Percentiles rank a stretch among this genome's conserved stretches.
Conservation (phyloP, 129 eudicot species). For the Pseudognaphalium luteoalbum region DNA sequence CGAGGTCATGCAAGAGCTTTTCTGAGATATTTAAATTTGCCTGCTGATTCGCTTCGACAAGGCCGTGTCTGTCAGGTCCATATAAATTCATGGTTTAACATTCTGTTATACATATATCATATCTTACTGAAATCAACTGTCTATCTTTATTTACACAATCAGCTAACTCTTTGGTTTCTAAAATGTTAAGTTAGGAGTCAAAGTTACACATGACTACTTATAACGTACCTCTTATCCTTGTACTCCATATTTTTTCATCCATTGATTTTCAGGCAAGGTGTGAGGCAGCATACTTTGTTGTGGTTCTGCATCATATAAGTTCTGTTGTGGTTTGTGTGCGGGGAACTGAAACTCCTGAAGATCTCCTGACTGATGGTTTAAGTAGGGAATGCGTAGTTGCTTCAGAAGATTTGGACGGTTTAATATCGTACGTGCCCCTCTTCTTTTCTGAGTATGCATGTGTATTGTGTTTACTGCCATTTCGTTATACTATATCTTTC, state of each 20-base stretch:
- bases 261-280: constrained; percentile 49
- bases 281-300: constrained; percentile 73
- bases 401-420: constrained; percentile 56
- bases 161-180: not conserved
- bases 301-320: constrained; percentile 54
- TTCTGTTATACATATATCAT: constrained; percentile 6
- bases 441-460: not conserved
- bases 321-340: constrained; percentile 64
- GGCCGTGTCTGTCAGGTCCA: constrained; percentile 75
- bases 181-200: not conserved
- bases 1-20: constrained; percentile 87
- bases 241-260: not conserved
- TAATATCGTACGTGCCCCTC: constrained; percentile 45
- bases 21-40: constrained; percentile 48
- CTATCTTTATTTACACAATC: not conserved
- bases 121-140: not conserved
- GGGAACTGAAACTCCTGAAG: constrained; percentile 88
- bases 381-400: constrained; percentile 59
- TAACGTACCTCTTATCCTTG: not conserved
- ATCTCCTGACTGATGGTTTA: constrained; percentile 72
- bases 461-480: constrained; percentile 3
- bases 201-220: constrained; percentile 18
- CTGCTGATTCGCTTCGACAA: constrained; percentile 57
- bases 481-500: not conserved
- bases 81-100: not conserved